Percentiles rank a stretch among this genome's conserved stretches.
phyloP scores from a whole-genome alignment of 805 yeast genomes.

The Kazachstania psychrophila region DNA sequence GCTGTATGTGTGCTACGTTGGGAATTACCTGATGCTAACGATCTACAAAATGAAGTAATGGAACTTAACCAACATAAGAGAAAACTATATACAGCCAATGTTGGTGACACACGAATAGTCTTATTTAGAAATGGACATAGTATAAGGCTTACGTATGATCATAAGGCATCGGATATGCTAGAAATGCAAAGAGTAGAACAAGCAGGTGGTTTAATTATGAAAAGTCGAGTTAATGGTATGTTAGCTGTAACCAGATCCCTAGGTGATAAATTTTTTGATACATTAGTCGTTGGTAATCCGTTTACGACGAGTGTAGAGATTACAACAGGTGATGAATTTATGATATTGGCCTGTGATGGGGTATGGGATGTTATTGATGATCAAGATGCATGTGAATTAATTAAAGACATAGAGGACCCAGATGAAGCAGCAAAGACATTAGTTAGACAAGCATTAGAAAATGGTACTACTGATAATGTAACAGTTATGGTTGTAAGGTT shows the following conservation, averaged over 20 bases:
- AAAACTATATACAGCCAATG: slow-evolving; percentile 87
- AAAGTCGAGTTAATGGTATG: slow-evolving; percentile 90
- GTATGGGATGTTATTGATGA: slow-evolving; percentile 92
- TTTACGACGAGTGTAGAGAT: slow-evolving; percentile 84
- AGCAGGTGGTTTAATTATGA: slow-evolving; percentile 80
- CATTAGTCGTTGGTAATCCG: slow-evolving; percentile 80
- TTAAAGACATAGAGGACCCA: slow-evolving; percentile 47
- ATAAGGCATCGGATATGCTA: slow-evolving; percentile 74
- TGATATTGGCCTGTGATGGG: slow-evolving; percentile 93
- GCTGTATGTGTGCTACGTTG: slow-evolving; percentile 86
- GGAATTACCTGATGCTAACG: slow-evolving; percentile 45
- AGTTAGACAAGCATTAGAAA: slow-evolving; percentile 64
- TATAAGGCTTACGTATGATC: slow-evolving; percentile 79
- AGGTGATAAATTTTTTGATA: slow-evolving; percentile 91
- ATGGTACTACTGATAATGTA: slow-evolving; percentile 80
- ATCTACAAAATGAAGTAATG: slow-evolving; percentile 11
- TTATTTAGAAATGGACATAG: slow-evolving; percentile 68
- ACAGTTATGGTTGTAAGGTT: slow-evolving; percentile 78
- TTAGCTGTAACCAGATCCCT: slow-evolving; percentile 88
- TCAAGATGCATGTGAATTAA: slow-evolving; percentile 69
- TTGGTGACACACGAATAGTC: slow-evolving; percentile 85
- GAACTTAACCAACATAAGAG: slow-evolving; percentile 44
- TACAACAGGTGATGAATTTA: slow-evolving; percentile 53
- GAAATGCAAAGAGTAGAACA: slow-evolving; percentile 70
- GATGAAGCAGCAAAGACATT: slow-evolving; percentile 56